These are phyloP conservation scores for Epichloe glyceriae DNA, from an alignment of 2,329 filamentous ascomycete species.

Conservation along the genomic window DNA sequence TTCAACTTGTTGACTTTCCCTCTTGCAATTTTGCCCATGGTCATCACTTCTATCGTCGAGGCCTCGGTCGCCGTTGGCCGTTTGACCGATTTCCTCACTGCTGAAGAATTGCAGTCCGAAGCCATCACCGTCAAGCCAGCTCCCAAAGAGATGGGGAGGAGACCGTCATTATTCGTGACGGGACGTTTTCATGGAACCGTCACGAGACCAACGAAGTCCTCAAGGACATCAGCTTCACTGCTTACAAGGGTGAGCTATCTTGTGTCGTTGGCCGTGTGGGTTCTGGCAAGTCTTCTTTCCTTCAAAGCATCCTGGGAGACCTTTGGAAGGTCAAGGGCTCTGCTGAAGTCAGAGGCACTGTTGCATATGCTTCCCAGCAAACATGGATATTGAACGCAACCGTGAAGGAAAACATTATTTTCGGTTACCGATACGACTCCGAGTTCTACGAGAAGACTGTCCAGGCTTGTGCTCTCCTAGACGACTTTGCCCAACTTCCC, in stretches of 20 bases:
- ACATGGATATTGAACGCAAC: constrained; percentile 97
- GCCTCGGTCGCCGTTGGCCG: constrained; percentile 84
- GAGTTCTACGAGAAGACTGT: constrained; percentile 90
- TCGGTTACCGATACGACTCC: constrained; percentile 87
- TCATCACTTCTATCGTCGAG: constrained; percentile 92
- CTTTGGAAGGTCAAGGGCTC: constrained; percentile 79
- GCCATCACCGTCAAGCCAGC: constrained; percentile 60
- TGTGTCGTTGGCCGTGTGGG: constrained; percentile 94
- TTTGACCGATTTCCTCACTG: constrained; percentile 69
- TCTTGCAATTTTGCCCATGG: constrained; percentile 87
- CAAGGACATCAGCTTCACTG: constrained; percentile 74
- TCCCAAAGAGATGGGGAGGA: constrained; percentile 73
- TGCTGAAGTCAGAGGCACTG: constrained; percentile 67
- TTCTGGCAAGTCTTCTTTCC: constrained; percentile 82
- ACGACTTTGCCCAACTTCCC: constrained; percentile 84
- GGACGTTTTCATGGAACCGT: constrained; percentile 89
- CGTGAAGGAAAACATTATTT: constrained; percentile 93
- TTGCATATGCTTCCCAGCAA: constrained; percentile 87
- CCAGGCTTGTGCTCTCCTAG: constrained; percentile 75
- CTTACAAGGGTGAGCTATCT: constrained; percentile 82
- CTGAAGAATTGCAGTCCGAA: constrained; percentile 81
- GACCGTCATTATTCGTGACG: constrained; percentile 69
- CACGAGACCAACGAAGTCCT: constrained; percentile 59
- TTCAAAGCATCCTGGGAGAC: constrained; percentile 81
- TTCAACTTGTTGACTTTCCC: constrained; percentile 97